A percentile compares a stretch with the other conserved stretches of the same genome.
Conservation (phyloP, 805 yeast species). For the Yarrowia yakushimensis region DNA sequence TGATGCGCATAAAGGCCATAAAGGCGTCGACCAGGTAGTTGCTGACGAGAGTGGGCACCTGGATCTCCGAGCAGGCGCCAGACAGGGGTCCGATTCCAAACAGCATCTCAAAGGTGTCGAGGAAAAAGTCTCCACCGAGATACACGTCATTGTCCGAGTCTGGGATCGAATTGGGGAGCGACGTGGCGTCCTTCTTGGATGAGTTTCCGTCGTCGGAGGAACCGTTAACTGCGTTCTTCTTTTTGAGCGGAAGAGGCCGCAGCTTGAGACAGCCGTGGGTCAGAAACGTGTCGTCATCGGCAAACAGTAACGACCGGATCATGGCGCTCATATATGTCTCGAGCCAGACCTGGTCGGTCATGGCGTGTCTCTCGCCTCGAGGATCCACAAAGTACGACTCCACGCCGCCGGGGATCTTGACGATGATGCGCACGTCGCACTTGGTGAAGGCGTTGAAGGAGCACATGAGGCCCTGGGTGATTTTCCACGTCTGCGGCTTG, state of each 20-base stretch:
- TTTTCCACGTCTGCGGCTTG: constrained; percentile 45
- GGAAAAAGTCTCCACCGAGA: constrained; percentile 47
- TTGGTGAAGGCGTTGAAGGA: constrained; percentile 69
- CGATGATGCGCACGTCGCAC: constrained; percentile 69
- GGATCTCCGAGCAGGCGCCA: constrained; percentile 67
- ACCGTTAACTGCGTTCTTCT: neutral
- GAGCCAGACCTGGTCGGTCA: constrained; percentile 39
- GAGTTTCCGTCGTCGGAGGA: neutral
- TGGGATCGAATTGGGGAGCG: constrained; percentile 1
- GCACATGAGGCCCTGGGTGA: constrained; percentile 44
- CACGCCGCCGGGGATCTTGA: constrained; percentile 51
- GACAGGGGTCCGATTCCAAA: constrained; percentile 62
- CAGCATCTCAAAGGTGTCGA: constrained; percentile 61
- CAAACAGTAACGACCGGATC: constrained; percentile 70
- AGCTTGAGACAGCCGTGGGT: constrained; percentile 81
- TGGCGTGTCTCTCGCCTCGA: constrained; percentile 41
- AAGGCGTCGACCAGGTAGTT: constrained; percentile 78
- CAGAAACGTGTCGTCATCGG: constrained; percentile 71
- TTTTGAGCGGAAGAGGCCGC: constrained; percentile 55
- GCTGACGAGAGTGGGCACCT: constrained; percentile 57
- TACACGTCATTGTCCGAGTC: constrained; percentile 16
- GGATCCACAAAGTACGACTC: constrained; percentile 41
- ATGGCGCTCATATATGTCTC: constrained; percentile 65
- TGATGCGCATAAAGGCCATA: constrained; percentile 56
- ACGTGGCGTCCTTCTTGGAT: constrained; percentile 40